These are phyloP conservation scores for Terfezia claveryi DNA, from an alignment of 495 filamentous ascomycete genomes.

Conservation along the genomic window DNA sequence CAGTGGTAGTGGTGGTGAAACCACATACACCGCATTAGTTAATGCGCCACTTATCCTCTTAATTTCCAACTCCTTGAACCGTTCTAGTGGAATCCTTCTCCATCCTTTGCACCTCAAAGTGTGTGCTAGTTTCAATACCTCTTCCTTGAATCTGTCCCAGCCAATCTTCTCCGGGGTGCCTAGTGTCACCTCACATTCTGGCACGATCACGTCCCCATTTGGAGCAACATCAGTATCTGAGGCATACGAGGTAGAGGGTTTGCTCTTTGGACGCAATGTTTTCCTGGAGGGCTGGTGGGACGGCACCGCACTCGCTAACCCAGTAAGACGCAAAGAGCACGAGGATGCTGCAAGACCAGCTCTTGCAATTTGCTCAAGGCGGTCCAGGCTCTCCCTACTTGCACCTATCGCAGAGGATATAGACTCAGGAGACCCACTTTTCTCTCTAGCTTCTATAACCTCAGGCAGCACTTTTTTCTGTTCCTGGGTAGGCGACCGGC, in stretches of 20 bases:
- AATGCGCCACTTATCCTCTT: constrained; percentile 76
- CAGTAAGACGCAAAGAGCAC: neutral
- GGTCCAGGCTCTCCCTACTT: neutral
- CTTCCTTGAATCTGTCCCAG: constrained; percentile 47
- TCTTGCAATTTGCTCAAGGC: neutral
- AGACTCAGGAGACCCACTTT: neutral
- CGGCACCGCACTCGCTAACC: neutral
- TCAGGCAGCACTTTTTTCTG: neutral
- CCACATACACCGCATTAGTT: constrained; percentile 56
- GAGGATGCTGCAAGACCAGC: neutral
- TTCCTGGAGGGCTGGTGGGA: neutral
- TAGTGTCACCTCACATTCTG: constrained; percentile 14
- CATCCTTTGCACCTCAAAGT: constrained; percentile 77
- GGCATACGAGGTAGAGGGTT: neutral
- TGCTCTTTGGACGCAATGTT: neutral
- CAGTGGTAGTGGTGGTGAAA: neutral
- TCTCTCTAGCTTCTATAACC: neutral
- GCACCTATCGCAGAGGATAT: neutral
- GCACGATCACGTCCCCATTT: constrained; percentile 15
- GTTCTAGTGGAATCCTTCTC: constrained; percentile 59
- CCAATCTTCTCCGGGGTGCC: constrained; percentile 13
- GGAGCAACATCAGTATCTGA: constrained; percentile 17
- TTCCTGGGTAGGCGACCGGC: neutral
- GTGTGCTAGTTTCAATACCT: constrained; percentile 73
- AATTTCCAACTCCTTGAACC: constrained; percentile 48